Evolutionary conservation across 495 filamentous ascomycete genomes (phyloP), one percentile per base, ranked within the genome.

Genomic region (Annulohypoxylon nitens): DNA sequence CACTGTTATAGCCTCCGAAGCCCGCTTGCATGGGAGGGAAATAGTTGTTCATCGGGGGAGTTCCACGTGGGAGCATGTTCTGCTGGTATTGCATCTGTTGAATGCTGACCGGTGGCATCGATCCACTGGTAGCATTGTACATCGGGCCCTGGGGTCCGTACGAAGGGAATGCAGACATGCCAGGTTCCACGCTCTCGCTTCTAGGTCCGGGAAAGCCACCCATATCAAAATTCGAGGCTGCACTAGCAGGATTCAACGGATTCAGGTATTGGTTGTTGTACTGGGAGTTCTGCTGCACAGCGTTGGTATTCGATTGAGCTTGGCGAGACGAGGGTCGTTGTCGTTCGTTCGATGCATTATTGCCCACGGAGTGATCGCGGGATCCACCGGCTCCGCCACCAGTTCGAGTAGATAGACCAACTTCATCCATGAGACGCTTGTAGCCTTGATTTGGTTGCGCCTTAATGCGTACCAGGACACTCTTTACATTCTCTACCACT

Each of bases 401-500:
- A 45, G 74, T 86, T 14, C 87, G 81, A 41, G 87, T 89, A 54
- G 93, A 93, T 63, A 97, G 83, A 57, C 93, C 95, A 77, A 97
- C 96, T 81, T 98, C 95, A 76, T 97, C 95, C 96, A 99, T 99
- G 54, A 99, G 81, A 47, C 96, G 93, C 86, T 98, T 98, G 82
- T 99, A 99, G 43, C 96, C 96, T 81, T 99, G 97, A 55, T 92
- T 91, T 53, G 96, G 93, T 66, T 95, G 92, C 5, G 93, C 95
- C 82, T 99, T 99, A 71, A 98, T 88, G 70, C 92, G 92, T 48
- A 93, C 85, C 47, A 99, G 86, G 60, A 98, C 95, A 79, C 90
- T 92, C 69, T 94, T 92, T 34, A 99, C 93, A 60, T 93, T 97
- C 80, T 97, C 93, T 1, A 96, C 89, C 45, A 97, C 93, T 69